A percentile compares a stretch with the other conserved stretches of the same genome.
phyloP scores from a whole-genome alignment of 805 yeast genomes.

The Starmerella potacharoeniae region DNA sequence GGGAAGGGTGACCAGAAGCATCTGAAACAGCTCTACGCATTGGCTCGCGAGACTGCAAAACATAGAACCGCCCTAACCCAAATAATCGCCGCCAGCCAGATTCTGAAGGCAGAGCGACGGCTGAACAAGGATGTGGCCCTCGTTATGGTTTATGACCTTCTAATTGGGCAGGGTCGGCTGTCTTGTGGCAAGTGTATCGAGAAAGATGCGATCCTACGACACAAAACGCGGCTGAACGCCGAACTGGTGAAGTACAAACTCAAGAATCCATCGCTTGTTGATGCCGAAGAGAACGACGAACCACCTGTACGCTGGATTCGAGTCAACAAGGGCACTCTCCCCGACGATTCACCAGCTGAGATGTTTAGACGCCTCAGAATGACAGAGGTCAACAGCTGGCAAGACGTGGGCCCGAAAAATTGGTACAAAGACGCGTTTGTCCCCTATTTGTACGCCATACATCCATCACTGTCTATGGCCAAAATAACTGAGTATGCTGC shows the following conservation, averaged over 20 bases:
- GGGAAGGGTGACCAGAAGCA: constrained; percentile 27
- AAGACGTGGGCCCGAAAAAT: constrained; percentile 22
- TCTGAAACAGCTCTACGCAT: constrained; percentile 79
- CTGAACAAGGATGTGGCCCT: constrained; percentile 45
- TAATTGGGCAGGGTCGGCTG: constrained; percentile 68
- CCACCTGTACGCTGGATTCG: constrained; percentile 40
- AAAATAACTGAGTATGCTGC: constrained; percentile 53
- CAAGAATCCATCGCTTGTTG: constrained; percentile 36
- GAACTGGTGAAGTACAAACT: constrained; percentile 71
- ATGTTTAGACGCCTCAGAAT: constrained; percentile 23
- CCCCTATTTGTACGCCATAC: constrained; percentile 69
- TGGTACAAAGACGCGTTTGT: constrained; percentile 59
- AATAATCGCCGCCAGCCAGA: constrained; percentile 54
- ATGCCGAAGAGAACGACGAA: constrained; percentile 10
- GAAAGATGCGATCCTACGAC: constrained; percentile 66
- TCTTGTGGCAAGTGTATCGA: constrained; percentile 82
- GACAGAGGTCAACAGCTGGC: constrained; percentile 20
- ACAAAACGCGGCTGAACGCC: constrained; percentile 71
- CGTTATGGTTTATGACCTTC: constrained; percentile 67
- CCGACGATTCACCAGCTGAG: constrained; percentile 27
- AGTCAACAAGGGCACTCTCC: constrained; percentile 49
- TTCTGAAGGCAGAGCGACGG: constrained; percentile 42
- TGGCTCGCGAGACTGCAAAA: constrained; percentile 65
- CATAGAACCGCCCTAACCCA: constrained; percentile 53
- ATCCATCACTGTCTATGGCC: constrained; percentile 62